These are phyloP conservation scores for Lepidium sativum DNA, from an alignment of 345 rosid genomes.

Conservation along the genomic window DNA sequence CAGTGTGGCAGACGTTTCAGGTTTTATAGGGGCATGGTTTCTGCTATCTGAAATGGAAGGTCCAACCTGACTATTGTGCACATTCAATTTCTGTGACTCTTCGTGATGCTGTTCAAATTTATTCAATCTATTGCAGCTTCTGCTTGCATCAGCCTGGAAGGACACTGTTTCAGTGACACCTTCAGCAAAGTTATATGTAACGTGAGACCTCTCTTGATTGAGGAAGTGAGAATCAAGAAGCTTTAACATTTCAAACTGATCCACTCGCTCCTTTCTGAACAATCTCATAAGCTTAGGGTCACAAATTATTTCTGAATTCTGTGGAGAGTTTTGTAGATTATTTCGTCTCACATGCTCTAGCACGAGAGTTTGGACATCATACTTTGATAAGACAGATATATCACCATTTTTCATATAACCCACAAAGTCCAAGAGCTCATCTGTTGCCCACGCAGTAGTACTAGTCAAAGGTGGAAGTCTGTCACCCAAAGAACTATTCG, in stretches of 20 bases:
- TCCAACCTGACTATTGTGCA: constrained; percentile 1
- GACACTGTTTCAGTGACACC: constrained; percentile 31
- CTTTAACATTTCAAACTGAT: constrained; percentile 76
- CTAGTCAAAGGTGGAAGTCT: constrained; percentile 23
- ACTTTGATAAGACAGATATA: constrained; percentile 42
- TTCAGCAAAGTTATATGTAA: constrained; percentile 25
- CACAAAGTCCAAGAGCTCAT: constrained; percentile 81
- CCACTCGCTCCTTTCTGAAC: constrained; percentile 56
- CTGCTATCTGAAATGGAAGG: constrained; percentile 13
- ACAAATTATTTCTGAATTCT: constrained; percentile 51
- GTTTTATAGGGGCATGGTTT: not conserved
- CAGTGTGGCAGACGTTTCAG: not conserved
- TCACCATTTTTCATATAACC: constrained; percentile 70
- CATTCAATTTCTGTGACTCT: not conserved
- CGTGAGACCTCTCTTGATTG: constrained; percentile 33
- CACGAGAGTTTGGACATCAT: constrained; percentile 67
- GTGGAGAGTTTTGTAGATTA: constrained; percentile 58
- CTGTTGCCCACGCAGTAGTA: constrained; percentile 62
- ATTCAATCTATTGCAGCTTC: constrained; percentile 6
- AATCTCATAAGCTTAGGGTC: constrained; percentile 59
- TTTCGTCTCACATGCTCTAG: constrained; percentile 53
- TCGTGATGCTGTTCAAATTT: constrained; percentile 4
- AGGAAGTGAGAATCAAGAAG: constrained; percentile 75
- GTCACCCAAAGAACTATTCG: not conserved
- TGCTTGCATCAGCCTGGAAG: constrained; percentile 12